Conservation (phyloP, 805 yeast species). For the Ogataea allantospora region DNA sequence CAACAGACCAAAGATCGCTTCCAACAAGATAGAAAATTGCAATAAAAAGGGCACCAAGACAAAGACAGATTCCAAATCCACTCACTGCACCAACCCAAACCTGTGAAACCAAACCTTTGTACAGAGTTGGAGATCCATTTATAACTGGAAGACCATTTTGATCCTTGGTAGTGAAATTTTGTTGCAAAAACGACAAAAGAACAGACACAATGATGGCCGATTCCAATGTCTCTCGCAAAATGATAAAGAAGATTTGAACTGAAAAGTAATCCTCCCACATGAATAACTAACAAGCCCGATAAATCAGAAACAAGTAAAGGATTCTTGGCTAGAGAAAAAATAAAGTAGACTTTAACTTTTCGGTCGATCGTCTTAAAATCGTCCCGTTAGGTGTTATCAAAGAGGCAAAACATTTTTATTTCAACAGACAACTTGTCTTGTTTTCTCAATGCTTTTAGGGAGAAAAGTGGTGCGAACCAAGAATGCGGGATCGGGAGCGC, state of each 20-base stretch:
- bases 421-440: constrained; percentile 3
- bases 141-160: constrained; percentile 25
- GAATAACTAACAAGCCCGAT: neutral
- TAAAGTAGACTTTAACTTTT: constrained; percentile 1
- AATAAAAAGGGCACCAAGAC: constrained; percentile 73
- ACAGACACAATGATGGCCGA: constrained; percentile 76
- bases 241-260: constrained; percentile 70
- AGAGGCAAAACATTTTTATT: constrained; percentile 9
- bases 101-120: constrained; percentile 55
- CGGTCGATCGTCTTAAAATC: constrained; percentile 10
- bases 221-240: constrained; percentile 71
- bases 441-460: constrained; percentile 29
- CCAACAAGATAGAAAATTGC: constrained; percentile 73
- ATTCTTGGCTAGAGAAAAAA: too few species aligned
- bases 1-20: constrained; percentile 79
- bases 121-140: constrained; percentile 33
- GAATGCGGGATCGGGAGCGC: constrained; percentile 44
- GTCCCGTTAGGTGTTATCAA: constrained; percentile 9
- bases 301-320: constrained; percentile 1
- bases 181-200: constrained; percentile 65
- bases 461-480: constrained; percentile 69
- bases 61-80: constrained; percentile 67
- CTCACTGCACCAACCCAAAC: constrained; percentile 78
- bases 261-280: constrained; percentile 56
- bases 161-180: constrained; percentile 45